phyloP scores from a whole-genome alignment of 2,329 filamentous ascomycete genomes.

The Neophaeococcomyces mojaviensis region DNA sequence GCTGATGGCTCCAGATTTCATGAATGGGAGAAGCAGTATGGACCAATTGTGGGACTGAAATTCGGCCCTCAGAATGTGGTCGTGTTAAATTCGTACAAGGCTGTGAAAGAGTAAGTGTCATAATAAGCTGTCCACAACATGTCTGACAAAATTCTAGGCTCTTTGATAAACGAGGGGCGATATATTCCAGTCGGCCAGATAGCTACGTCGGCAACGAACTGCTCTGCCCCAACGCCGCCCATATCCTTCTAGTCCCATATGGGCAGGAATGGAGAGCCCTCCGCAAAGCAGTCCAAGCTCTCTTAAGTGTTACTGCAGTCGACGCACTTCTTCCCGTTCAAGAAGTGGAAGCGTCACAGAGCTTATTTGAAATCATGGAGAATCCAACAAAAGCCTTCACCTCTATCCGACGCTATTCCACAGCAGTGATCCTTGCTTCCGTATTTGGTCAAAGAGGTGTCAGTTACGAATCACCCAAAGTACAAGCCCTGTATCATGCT shows the following conservation, averaged over 20 bases:
- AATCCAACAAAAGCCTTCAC: constrained; percentile 8
- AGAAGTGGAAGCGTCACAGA: constrained; percentile 16
- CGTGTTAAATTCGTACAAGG: constrained; percentile 13
- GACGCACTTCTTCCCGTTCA: constrained; percentile 15
- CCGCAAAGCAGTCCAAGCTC: constrained; percentile 5
- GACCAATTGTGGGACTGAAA: constrained; percentile 14
- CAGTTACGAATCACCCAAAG: constrained; percentile 5
- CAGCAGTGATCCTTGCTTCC: constrained; percentile 13
- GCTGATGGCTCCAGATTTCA: too few species aligned
- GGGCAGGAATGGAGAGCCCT: too few species aligned
- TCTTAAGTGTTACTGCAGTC: constrained; percentile 5
- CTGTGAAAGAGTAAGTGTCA: constrained; percentile 13
- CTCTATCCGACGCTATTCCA: constrained; percentile 13
- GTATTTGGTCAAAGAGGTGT: constrained; percentile 10
- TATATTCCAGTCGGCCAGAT: too few species aligned
- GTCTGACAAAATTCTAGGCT: too few species aligned
- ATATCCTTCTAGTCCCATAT: too few species aligned
- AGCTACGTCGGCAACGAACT: too few species aligned
- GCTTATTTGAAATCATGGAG: background rate
- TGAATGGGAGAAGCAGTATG: constrained; percentile 15
- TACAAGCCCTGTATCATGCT: constrained; percentile 7
- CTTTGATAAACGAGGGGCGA: too few species aligned
- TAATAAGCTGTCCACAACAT: background rate
- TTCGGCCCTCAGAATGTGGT: constrained; percentile 15
- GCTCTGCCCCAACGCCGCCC: too few species aligned